Base-by-base conservation (phyloP, 208 protist species). In the Lotmaria passim region DNA sequence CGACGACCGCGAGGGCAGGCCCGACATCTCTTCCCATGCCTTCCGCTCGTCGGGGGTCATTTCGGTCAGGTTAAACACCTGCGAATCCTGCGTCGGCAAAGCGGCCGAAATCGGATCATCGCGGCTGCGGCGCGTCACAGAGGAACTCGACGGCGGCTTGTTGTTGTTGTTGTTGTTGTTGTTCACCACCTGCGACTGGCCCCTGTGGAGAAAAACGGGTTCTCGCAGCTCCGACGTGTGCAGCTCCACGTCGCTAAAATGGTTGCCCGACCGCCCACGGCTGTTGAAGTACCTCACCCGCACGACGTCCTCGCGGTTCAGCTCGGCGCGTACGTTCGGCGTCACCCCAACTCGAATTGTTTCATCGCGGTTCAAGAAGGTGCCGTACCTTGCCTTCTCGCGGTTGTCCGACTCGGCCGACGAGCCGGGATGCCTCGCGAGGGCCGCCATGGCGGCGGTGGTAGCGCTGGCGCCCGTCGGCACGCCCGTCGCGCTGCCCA, bases 241-340 rank as follows among this genome's bases (percentile, higher is more conserved):
- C 19, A 95, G 78, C 58, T 83, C 78, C n/a, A 95, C 87, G 23
- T 88, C 79, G 26, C 30, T 47, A 74, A 93, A 95, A 34, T 69
- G 74, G 6, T 76, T 69, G 43, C 82, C 83, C 8, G 64, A 44
- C 33, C 67, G 73, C 19, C 90, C 90, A 34, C 87, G 87, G 62
- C 90, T 91, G 73, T 95, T 95, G 57, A 90, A 95, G 83, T 91
- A 95, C 31, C 67, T 70, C 0, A 95, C 75, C 36, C 74, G 58
- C 51, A 95, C 90, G 17, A 86, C 75, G 26, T 90, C 51, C 26
- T 75, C 69, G n/a, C 73, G 72, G 19, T 76, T 63, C 48, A 91
- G 76, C 43, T 60, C 56, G 55, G 73, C 48, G 19, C 61, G 63
- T 12, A 62, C 43, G n/a, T 43, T 41, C 48, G 65, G 14, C 2